Evolutionary conservation across 2,329 filamentous ascomycete genomes (phyloP).

Genomic region (Curvularia lunata): DNA sequence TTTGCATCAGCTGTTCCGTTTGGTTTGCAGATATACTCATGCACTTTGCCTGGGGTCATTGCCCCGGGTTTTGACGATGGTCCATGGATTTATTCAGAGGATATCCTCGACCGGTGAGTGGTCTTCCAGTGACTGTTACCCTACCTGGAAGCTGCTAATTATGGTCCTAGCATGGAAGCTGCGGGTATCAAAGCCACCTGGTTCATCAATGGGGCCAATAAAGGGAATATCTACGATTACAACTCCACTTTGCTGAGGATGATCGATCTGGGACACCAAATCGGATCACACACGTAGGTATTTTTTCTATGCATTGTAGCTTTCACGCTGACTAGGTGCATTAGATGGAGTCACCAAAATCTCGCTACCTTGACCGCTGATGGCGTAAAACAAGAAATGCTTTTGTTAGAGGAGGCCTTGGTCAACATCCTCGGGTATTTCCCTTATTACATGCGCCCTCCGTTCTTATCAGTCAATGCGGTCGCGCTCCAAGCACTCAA

Average conservation of each 20-base stretch:
- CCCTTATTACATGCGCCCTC: conserved; percentile 57
- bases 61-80: conserved; percentile 10
- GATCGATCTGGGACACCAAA: conserved; percentile 4
- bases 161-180: conserved; percentile 1
- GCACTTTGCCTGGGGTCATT: conserved; percentile 5
- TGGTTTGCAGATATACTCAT: conserved; percentile 6
- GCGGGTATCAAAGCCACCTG: conserved; percentile 7
- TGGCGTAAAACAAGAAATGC: conserved; percentile 52
- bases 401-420: conserved; percentile 58
- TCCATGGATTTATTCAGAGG: conserved; percentile 3
- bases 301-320: not conserved
- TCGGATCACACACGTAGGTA: conserved; percentile 9
- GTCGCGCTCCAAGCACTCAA: conserved; percentile 44
- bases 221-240: conserved; percentile 4
- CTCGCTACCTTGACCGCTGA: conserved; percentile 48
- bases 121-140: not conserved
- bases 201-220: conserved; percentile 11
- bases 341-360: conserved; percentile 54
- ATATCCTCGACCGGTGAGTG: conserved; percentile 3
- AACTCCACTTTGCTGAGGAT: conserved; percentile 5
- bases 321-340: not conserved
- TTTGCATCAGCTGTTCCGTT: conserved; percentile 3
- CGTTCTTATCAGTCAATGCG: conserved; percentile 44
- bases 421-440: conserved; percentile 57
- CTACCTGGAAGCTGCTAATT: not conserved